Evolutionary conservation across 1,139 yeast genomes (phyloP).

Genomic region (Candida sanyaensis): DNA sequence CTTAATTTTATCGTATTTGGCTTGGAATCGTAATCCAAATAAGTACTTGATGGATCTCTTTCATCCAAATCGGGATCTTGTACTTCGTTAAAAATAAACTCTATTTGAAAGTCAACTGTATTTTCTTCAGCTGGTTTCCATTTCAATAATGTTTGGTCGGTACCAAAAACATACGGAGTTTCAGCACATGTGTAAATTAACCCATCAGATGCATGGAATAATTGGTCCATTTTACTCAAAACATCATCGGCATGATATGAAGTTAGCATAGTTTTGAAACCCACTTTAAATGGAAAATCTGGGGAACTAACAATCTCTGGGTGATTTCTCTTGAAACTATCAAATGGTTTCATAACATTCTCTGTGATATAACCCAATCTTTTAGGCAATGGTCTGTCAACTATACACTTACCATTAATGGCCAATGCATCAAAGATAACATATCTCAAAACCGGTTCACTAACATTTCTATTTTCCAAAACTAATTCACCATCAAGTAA

Average conservation of each 20-base stretch:
- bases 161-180: slow-evolving; percentile 84
- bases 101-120: slow-evolving; percentile 82
- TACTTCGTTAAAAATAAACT: slow-evolving; percentile 62
- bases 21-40: slow-evolving; percentile 76
- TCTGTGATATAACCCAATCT: slow-evolving; percentile 87
- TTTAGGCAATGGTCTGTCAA: slow-evolving; percentile 71
- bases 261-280: slow-evolving; percentile 84
- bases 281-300: slow-evolving; percentile 80
- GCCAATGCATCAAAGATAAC: slow-evolving; percentile 91
- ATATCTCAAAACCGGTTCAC: slow-evolving; percentile 59
- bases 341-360: slow-evolving; percentile 80
- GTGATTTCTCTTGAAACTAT: slow-evolving; percentile 60
- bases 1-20: slow-evolving; percentile 64
- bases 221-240: slow-evolving; percentile 67
- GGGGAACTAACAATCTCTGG: slow-evolving; percentile 72
- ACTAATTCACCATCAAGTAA: slow-evolving; percentile 88
- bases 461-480: slow-evolving; percentile 55
- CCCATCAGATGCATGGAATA: slow-evolving; percentile 93
- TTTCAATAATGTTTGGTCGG: slow-evolving; percentile 78
- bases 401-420: slow-evolving; percentile 71
- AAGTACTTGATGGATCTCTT: slow-evolving; percentile 71
- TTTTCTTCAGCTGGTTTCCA: slow-evolving; percentile 99
- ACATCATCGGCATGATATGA: slow-evolving; percentile 79
- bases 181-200: slow-evolving; percentile 89
- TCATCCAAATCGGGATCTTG: slow-evolving; percentile 73